Evolutionary conservation across 2,329 filamentous ascomycete genomes (phyloP).

Genomic region (Ramularia endophylla): DNA sequence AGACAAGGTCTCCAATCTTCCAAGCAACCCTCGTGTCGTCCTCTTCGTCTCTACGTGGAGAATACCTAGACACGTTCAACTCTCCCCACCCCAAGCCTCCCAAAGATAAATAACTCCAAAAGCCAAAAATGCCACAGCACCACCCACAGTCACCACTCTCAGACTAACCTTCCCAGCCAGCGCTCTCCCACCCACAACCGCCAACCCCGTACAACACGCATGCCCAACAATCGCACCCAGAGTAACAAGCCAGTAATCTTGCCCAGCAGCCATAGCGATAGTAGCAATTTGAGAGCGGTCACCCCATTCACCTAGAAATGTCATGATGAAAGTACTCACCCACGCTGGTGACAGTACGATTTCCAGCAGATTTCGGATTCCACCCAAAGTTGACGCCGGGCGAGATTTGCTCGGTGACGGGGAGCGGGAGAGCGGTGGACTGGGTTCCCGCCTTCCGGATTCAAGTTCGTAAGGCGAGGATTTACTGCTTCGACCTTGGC

Average conservation of each 20-base stretch:
- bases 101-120: conserved; percentile 90
- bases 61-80: no score
- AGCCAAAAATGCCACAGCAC: conserved; percentile 79
- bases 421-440: conserved; percentile 23
- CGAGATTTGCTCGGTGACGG: conserved; percentile 17
- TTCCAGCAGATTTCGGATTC: conserved; percentile 79
- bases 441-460: conserved; percentile 30
- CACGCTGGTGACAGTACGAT: conserved; percentile 89
- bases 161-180: conserved; percentile 92
- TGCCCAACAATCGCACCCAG: conserved; percentile 82
- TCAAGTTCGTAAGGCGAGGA: conserved; percentile 56
- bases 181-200: conserved; percentile 85
- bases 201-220: conserved; percentile 80
- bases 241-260: conserved; percentile 99
- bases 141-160: conserved; percentile 89
- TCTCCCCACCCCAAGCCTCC: no score
- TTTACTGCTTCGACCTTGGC: conserved; percentile 75
- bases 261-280: conserved; percentile 96
- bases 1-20: no score
- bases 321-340: conserved; percentile 99
- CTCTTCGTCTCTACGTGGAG: no score
- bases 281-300: conserved; percentile 97
- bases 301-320: conserved; percentile 96
- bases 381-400: conserved; percentile 46
- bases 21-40: no score